Conservation (phyloP, 148 eudicot species). For the Vaccinium darrowii region DNA sequence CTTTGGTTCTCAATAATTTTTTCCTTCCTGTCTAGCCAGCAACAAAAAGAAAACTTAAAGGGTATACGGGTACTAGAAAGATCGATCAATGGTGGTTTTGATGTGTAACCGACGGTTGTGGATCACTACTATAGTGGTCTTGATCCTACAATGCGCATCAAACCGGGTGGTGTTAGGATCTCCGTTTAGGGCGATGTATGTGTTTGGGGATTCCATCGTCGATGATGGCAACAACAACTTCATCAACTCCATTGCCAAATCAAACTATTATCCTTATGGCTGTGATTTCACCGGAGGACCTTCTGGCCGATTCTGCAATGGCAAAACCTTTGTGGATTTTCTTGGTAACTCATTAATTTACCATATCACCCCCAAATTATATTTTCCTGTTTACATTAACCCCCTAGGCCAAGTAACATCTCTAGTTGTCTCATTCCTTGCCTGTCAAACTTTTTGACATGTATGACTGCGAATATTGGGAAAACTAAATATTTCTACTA, state of each 20-base stretch:
- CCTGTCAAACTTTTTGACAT: neutral
- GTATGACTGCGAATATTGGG: neutral
- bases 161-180: conserved; percentile 19
- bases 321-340: conserved; percentile 56
- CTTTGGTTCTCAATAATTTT: neutral
- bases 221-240: conserved; percentile 81
- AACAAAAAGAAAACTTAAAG: neutral
- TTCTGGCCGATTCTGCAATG: conserved; percentile 73
- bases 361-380: neutral
- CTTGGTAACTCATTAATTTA: conserved; percentile 37
- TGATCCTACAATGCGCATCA: conserved; percentile 2
- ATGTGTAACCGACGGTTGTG: neutral
- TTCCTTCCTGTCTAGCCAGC: neutral
- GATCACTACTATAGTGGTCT: neutral
- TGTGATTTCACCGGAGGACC: conserved; percentile 51
- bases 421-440: neutral
- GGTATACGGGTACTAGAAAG: neutral
- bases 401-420: neutral
- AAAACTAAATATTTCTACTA: neutral
- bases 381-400: too few species aligned
- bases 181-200: conserved; percentile 55
- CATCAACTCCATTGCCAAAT: conserved; percentile 62
- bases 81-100: neutral
- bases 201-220: conserved; percentile 75
- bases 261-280: conserved; percentile 84